Conservation (phyloP, 495 filamentous ascomycete species). For the Rusavskia elegans region DNA sequence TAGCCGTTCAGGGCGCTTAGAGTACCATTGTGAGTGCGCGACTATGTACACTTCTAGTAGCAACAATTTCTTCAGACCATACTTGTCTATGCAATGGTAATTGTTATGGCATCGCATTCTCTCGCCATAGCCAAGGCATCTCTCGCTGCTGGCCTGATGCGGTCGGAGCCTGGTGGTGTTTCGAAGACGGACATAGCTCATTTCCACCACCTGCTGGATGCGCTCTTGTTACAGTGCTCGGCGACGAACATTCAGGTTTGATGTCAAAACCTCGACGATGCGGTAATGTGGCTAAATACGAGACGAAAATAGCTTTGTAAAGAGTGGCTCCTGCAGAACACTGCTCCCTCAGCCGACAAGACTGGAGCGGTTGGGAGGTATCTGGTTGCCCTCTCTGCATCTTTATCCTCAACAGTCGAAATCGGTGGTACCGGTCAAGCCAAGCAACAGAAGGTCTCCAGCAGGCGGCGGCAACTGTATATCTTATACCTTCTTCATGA, state of each 20-base stretch:
- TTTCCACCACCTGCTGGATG: conserved; percentile 53
- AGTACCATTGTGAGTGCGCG: no score
- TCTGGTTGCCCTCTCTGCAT: conserved; percentile 48
- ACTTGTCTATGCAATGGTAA: no score
- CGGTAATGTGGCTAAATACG: conserved; percentile 41
- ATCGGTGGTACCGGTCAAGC: background rate
- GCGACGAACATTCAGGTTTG: conserved; percentile 90
- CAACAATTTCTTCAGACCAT: no score
- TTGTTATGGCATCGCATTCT: conserved; percentile 32
- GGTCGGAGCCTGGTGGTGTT: conserved; percentile 57
- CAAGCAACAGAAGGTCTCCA: conserved; percentile 24
- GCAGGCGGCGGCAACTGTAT: conserved; percentile 56
- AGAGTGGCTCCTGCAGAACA: conserved; percentile 61
- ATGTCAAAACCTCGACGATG: conserved; percentile 37
- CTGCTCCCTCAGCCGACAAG: conserved; percentile 51
- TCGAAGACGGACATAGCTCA: conserved; percentile 54
- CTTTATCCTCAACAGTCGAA: conserved; percentile 21
- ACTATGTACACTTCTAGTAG: no score
- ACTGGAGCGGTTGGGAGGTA: conserved; percentile 59
- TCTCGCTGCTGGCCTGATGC: conserved; percentile 57
- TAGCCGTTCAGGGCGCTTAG: no score
- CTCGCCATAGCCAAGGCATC: conserved; percentile 71
- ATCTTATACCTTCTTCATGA: conserved; percentile 75
- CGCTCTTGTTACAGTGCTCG: conserved; percentile 58
- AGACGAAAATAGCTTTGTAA: conserved; percentile 56